phyloP scores from a whole-genome alignment of 257 asterid genomes.

The Coffea eugenioides region DNA sequence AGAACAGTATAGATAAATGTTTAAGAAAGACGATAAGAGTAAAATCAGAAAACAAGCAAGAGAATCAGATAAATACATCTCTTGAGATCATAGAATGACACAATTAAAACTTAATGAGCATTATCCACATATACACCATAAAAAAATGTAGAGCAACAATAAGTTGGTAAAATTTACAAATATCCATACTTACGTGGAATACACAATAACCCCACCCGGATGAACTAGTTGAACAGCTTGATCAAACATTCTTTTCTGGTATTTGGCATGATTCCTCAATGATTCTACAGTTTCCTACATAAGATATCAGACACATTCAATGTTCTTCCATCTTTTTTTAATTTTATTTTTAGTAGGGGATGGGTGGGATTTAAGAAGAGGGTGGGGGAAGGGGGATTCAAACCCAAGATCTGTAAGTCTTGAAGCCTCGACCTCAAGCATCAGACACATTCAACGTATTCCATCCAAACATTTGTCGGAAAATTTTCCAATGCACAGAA shows the following conservation, averaged over 20 bases:
- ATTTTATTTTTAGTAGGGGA: no score
- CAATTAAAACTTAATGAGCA: background rate
- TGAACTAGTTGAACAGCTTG: constrained; percentile 98
- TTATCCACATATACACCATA: background rate
- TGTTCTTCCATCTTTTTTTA: background rate
- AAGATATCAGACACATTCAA: constrained; percentile 12
- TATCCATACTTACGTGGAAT: constrained; percentile 75
- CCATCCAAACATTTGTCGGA: background rate
- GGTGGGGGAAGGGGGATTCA: no score
- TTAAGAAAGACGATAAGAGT: background rate
- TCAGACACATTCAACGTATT: constrained; percentile 2
- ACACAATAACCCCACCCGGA: constrained; percentile 92
- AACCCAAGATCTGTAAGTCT: no score
- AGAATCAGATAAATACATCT: background rate
- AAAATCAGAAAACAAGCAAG: background rate
- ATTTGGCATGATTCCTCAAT: constrained; percentile 74
- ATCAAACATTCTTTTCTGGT: constrained; percentile 90
- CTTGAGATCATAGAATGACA: background rate
- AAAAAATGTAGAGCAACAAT: background rate
- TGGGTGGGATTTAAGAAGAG: no score
- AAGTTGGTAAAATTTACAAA: constrained; percentile 1
- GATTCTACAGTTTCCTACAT: constrained; percentile 79
- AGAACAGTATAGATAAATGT: background rate
- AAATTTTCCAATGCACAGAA: background rate
- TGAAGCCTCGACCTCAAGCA: background rate